Conservation (phyloP, 306 rosid species). For the Castanea crenata region DNA sequence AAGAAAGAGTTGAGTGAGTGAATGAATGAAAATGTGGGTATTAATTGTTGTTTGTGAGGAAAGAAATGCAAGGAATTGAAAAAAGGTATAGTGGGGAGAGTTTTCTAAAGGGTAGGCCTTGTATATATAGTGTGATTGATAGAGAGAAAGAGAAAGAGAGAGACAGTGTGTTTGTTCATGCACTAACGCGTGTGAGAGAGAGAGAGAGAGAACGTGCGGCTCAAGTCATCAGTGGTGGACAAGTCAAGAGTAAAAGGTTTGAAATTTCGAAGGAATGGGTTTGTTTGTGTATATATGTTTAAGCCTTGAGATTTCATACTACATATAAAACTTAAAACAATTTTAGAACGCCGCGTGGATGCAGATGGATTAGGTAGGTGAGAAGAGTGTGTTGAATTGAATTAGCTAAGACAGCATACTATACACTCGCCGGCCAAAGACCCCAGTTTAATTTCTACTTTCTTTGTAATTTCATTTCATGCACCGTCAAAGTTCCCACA, state of each 20-base stretch:
- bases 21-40: not conserved
- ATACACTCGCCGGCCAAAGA: conserved; percentile 19
- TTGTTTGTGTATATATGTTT: not conserved
- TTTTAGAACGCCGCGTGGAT: conserved; percentile 35
- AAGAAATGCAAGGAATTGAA: not conserved
- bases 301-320: not conserved
- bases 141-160: not conserved
- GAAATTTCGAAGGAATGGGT: not conserved
- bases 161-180: not conserved
- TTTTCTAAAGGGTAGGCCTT: not conserved
- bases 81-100: not conserved
- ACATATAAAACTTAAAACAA: not conserved
- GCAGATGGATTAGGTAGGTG: conserved; percentile 19
- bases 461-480: conserved; percentile 13
- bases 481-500: conserved; percentile 31
- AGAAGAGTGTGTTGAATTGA: not conserved
- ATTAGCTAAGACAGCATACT: conserved; percentile 5
- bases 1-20: not conserved
- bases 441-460: not conserved
- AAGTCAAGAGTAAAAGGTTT: conserved; percentile 28
- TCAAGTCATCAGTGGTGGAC: conserved; percentile 26
- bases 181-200: conserved; percentile 2
- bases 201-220: conserved; percentile 21
- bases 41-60: not conserved
- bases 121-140: not conserved